A percentile compares a stretch with the other conserved stretches of the same genome.
phyloP scores from a whole-genome alignment of 805 yeast genomes.

The Candida sanyiensis region DNA sequence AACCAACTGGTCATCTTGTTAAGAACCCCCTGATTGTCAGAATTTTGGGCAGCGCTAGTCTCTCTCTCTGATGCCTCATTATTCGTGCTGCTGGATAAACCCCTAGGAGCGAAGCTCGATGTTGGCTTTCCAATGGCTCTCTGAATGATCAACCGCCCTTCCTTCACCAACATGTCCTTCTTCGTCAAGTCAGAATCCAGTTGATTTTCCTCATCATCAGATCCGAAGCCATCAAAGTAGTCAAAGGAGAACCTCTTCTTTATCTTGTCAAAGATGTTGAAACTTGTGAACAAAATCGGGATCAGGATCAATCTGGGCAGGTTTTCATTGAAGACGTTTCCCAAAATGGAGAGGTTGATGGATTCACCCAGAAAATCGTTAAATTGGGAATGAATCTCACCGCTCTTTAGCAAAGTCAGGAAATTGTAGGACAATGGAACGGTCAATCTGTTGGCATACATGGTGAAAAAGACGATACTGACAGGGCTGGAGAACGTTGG shows the following conservation, averaged over 20 bases:
- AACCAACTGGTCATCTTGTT: slow-evolving; percentile 3
- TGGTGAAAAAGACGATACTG: slow-evolving; percentile 69
- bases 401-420: slow-evolving; percentile 47
- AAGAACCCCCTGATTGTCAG: not conserved
- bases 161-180: slow-evolving; percentile 18
- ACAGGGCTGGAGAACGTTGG: slow-evolving; percentile 68
- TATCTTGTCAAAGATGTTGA: slow-evolving; percentile 61
- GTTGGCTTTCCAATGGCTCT: slow-evolving; percentile 17
- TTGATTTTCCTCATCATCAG: slow-evolving; percentile 26
- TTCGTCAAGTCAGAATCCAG: slow-evolving; percentile 17
- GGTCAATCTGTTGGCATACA: slow-evolving; percentile 75
- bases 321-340: slow-evolving; percentile 64
- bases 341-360: slow-evolving; percentile 69
- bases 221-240: slow-evolving; percentile 35
- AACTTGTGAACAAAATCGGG: slow-evolving; percentile 60
- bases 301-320: slow-evolving; percentile 69
- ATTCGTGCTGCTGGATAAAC: too few species aligned
- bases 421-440: slow-evolving; percentile 80
- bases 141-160: slow-evolving; percentile 23
- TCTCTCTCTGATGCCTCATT: too few species aligned
- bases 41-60: not conserved
- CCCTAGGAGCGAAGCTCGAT: too few species aligned
- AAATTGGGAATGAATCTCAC: slow-evolving; percentile 48
- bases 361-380: slow-evolving; percentile 72
- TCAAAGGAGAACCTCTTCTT: slow-evolving; percentile 29